Percentiles rank a stretch among this genome's conserved stretches.
Conservation (phyloP, 495 filamentous ascomycete genomes). For the Penicillium maclennaniae region DNA sequence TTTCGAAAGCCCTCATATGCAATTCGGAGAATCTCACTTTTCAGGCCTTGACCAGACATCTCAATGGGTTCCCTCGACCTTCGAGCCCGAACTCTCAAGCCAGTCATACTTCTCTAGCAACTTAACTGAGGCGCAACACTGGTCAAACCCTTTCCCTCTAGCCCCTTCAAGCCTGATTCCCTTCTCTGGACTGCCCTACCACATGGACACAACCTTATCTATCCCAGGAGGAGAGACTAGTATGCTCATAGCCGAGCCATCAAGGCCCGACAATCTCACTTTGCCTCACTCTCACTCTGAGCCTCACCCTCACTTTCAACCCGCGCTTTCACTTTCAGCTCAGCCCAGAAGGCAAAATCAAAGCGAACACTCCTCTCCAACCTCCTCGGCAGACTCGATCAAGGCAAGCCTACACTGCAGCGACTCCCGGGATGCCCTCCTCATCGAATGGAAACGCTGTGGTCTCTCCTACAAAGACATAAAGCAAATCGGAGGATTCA, state of each 20-base stretch:
- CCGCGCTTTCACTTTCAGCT: not conserved
- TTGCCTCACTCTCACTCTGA: not conserved
- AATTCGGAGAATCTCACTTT: not conserved
- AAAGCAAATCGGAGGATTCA: slow-evolving; percentile 57
- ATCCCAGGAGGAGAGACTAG: not conserved
- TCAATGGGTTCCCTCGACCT: not conserved
- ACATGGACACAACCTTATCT: not conserved
- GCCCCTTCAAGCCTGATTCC: too few relatives aligned
- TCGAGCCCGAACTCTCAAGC: not conserved
- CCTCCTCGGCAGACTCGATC: not conserved
- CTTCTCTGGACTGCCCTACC: too few relatives aligned
- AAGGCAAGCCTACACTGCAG: slow-evolving; percentile 11
- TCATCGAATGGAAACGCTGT: slow-evolving; percentile 58
- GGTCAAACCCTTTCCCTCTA: not conserved
- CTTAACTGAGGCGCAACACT: not conserved
- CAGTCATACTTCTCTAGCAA: not conserved
- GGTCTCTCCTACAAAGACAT: slow-evolving; percentile 82
- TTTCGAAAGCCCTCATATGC: not conserved
- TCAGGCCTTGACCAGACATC: not conserved
- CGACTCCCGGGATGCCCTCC: slow-evolving; percentile 54
- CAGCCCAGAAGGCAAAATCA: not conserved
- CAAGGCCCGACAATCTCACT: too few relatives aligned
- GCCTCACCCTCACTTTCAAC: not conserved
- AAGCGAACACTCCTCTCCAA: not conserved
- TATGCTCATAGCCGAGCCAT: not conserved